These are phyloP conservation scores for Aspergillus avenaceus DNA, from an alignment of 495 filamentous ascomycete species.

Conservation along the genomic window DNA sequence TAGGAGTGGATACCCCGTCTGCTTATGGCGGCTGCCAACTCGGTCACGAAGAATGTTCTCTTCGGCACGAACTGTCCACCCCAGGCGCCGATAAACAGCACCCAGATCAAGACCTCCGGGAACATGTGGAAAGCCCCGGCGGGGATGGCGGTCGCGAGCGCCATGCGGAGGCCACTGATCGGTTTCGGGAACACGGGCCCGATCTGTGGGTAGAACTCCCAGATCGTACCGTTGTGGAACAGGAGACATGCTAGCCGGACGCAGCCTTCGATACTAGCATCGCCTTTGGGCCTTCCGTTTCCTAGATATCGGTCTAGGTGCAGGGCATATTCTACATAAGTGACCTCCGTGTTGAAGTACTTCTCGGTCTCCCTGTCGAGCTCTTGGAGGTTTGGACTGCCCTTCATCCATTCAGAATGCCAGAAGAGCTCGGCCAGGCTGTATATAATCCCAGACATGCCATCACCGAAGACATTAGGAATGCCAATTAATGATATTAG, in stretches of 20 bases:
- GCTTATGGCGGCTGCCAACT: conserved; percentile 28
- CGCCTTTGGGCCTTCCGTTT: conserved; percentile 57
- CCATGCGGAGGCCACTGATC: conserved; percentile 33
- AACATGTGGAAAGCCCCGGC: conserved; percentile 33
- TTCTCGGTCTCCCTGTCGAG: conserved; percentile 39
- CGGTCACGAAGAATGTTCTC: conserved; percentile 34
- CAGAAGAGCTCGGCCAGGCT: conserved; percentile 38
- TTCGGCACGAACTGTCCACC: conserved; percentile 26
- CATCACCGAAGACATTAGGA: conserved; percentile 36
- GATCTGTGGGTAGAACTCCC: conserved; percentile 42
- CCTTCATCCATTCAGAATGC: conserved; percentile 43
- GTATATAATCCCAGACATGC: conserved; percentile 31
- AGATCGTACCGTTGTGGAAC: conserved; percentile 45
- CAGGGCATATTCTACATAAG: conserved; percentile 41
- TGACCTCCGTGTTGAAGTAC: conserved; percentile 46
- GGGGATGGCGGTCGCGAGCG: conserved; percentile 34
- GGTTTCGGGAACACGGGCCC: conserved; percentile 38
- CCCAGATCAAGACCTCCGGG: conserved; percentile 38
- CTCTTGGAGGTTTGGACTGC: conserved; percentile 24
- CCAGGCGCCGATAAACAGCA: conserved; percentile 39
- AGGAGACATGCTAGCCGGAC: conserved; percentile 39
- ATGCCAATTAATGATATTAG: conserved; percentile 34
- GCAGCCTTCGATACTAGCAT: conserved; percentile 42
- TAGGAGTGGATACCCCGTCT: conserved; percentile 31
- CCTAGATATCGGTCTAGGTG: conserved; percentile 51